Base-by-base conservation (phyloP, 495 filamentous ascomycete genomes). In the Aspergillus bridgeri region DNA sequence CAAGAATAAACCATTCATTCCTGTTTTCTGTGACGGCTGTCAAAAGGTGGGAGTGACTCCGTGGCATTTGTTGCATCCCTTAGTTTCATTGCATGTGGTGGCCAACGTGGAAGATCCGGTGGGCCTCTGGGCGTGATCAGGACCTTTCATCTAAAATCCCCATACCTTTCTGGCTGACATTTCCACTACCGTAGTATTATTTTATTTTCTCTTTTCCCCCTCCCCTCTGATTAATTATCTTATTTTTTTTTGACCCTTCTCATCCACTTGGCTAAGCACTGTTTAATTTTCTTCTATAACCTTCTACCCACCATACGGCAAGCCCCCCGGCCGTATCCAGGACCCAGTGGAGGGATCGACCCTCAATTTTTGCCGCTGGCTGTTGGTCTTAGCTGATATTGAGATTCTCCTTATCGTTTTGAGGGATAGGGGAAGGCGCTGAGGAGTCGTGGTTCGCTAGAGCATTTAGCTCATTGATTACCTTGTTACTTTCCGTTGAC, bases 201-300 rank as follows among this genome's bases (percentile, higher is more conserved):
- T 55, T 24, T 58, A 51, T 48, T 48, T 57, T 58, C 7, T 58
- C 7, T 33, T 52, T 42, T 21, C 15, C 38, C 17, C 25, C 19
- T 29, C 51, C 33, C 20, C 18, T 53, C 18, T 42, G 6, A n/a
- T 53, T 53, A 33, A 58, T 48, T n/a, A n/a, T n/a, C n/a, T n/a
- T n/a, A n/a, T n/a, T n/a, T n/a, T 55, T 24, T 56, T 54, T 45
- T 48, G 59, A 51, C 38, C 25, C 18, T 42, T 38, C 22, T 44
- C 23, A 59, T 57, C 64, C 56, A 54, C 60, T 64, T 61, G 64
- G 56, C 58, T 62, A 61, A 63, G 58, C 60, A 61, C 56, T 53
- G 62, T 63, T 64, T 62, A 63, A 63, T 65, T 57, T n/a, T 66
- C 58, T 57, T 58, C 66, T 60, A 61, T 59, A 59, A 43, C 51